These are phyloP conservation scores for Senna siamea DNA, from an alignment of 306 rosid species.

Conservation along the genomic window DNA sequence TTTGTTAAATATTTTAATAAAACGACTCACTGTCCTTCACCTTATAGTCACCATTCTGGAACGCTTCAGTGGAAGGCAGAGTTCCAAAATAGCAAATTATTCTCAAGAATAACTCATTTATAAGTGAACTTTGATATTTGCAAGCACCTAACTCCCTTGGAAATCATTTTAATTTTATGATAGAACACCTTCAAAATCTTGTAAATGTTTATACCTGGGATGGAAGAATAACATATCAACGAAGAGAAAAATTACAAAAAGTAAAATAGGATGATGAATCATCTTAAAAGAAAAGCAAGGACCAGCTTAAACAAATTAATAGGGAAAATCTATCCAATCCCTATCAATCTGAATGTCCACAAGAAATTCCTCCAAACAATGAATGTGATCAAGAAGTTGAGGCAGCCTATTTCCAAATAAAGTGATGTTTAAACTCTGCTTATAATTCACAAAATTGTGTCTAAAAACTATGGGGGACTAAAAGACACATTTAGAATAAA, in stretches of 20 bases:
- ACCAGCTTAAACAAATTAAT: neutral
- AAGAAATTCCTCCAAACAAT: slow-evolving; percentile 1
- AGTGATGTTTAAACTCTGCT: neutral
- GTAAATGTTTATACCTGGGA: neutral
- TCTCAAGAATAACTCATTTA: no score
- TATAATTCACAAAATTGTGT: neutral
- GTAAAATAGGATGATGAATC: neutral
- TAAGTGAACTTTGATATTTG: no score
- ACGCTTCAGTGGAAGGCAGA: neutral
- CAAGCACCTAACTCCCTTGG: neutral
- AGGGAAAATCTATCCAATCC: neutral
- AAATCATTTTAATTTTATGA: neutral
- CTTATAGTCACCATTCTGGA: neutral
- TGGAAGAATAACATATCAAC: neutral
- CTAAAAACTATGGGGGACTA: neutral
- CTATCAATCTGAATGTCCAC: neutral
- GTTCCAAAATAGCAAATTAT: neutral
- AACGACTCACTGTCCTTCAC: neutral
- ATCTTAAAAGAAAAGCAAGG: neutral
- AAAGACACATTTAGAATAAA: neutral
- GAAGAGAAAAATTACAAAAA: neutral
- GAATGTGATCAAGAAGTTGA: neutral
- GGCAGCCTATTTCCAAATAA: neutral
- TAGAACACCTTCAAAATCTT: neutral
- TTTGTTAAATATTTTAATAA: neutral